phyloP scores from a whole-genome alignment of 148 eudicot species.

The Vaccinium vitisidaea region DNA sequence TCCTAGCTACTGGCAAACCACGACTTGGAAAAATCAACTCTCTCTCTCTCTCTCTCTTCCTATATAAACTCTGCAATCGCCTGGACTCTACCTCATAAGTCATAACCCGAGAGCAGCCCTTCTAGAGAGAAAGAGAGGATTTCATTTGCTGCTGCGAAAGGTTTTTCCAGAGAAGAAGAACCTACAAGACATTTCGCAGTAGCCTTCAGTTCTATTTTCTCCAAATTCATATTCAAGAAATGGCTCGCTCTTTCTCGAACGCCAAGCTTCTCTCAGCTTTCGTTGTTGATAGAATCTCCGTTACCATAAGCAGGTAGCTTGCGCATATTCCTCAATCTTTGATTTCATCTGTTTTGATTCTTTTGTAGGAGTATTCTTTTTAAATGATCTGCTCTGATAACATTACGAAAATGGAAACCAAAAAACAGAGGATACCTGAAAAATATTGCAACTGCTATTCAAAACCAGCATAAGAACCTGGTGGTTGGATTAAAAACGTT shows the following conservation, averaged over 20 bases:
- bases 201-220: conserved; percentile 2
- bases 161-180: not conserved
- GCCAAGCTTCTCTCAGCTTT: conserved; percentile 59
- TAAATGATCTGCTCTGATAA: not conserved
- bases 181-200: not conserved
- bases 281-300: conserved; percentile 40
- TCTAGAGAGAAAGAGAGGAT: not conserved
- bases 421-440: not conserved
- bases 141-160: conserved; percentile 19
- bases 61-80: conserved; percentile 20
- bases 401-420: not conserved
- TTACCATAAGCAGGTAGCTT: conserved; percentile 41
- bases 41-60: not conserved
- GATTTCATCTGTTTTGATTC: not conserved
- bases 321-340: not conserved
- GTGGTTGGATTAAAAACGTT: too few species aligned
- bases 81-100: not conserved
- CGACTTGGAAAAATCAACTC: conserved; percentile 1
- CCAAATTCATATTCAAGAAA: not conserved
- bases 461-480: too few species aligned
- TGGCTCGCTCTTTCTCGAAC: conserved; percentile 61
- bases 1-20: not conserved
- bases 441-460: too few species aligned
- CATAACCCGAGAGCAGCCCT: not conserved
- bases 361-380: not conserved